Evolutionary conservation across 2,329 filamentous ascomycete species (phyloP).

Genomic region (Lasiodiplodia gonubiensis): DNA sequence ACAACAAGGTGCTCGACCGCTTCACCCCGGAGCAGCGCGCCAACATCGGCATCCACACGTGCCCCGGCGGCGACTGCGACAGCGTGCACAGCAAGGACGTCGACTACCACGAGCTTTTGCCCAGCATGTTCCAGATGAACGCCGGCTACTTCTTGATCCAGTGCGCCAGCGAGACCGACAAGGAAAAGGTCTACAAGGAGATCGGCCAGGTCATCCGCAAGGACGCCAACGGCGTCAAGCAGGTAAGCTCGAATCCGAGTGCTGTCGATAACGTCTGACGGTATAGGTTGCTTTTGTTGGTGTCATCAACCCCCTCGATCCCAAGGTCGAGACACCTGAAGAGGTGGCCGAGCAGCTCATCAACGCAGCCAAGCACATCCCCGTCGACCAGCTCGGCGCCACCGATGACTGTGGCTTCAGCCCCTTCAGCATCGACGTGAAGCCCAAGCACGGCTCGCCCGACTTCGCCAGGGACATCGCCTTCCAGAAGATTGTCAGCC

Average conservation of each 20-base stretch:
- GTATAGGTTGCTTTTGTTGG: constrained; percentile 39
- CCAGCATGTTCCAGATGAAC: constrained; percentile 43
- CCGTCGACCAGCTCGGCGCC: constrained; percentile 38
- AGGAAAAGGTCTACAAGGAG: constrained; percentile 38
- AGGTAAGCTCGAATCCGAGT: constrained; percentile 22
- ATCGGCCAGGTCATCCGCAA: constrained; percentile 38
- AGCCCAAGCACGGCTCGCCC: constrained; percentile 40
- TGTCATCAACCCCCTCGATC: constrained; percentile 39
- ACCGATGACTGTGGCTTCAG: constrained; percentile 43
- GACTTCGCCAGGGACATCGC: constrained; percentile 41
- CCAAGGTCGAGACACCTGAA: constrained; percentile 39
- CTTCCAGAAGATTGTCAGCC: constrained; percentile 39
- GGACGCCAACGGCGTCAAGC: constrained; percentile 40
- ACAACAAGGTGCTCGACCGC: constrained; percentile 36
- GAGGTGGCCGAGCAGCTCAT: constrained; percentile 39
- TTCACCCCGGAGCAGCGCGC: constrained; percentile 38
- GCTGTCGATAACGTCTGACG: background rate
- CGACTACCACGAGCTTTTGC: constrained; percentile 40
- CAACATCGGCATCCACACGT: constrained; percentile 44
- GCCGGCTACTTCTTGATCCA: constrained; percentile 45
- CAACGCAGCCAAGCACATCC: constrained; percentile 38
- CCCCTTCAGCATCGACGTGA: constrained; percentile 40
- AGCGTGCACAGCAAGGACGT: constrained; percentile 42
- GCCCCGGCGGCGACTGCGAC: constrained; percentile 45
- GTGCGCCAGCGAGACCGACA: constrained; percentile 39